Percentiles rank a stretch among this genome's conserved stretches.
phyloP scores from a whole-genome alignment of 352 stramenopile genomes.

The Globisporangium cystogenes region DNA sequence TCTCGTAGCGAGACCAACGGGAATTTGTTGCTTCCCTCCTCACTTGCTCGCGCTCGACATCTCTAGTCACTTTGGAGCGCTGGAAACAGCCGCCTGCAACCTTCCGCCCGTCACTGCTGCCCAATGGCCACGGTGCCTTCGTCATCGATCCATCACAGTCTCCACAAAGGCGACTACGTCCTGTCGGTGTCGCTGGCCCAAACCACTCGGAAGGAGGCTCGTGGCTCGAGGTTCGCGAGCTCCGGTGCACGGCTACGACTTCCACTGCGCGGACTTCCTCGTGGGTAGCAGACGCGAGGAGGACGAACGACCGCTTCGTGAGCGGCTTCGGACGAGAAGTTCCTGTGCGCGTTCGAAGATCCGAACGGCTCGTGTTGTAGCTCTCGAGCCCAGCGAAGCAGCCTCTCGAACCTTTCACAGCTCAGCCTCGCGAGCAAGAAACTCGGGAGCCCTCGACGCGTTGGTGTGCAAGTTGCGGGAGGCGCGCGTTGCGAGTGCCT shows the following conservation, averaged over 20 bases:
- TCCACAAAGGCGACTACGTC: conserved; percentile 47
- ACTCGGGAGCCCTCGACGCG: conserved; percentile 43
- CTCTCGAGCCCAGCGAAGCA: conserved; percentile 11
- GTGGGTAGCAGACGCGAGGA: not conserved
- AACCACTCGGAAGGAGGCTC: conserved; percentile 31
- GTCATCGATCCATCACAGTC: conserved; percentile 73
- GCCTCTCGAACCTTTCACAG: conserved; percentile 53
- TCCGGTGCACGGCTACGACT: conserved; percentile 78
- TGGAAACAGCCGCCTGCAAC: conserved; percentile 48
- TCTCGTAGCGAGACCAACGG: conserved; percentile 54
- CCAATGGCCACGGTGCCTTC: conserved; percentile 47
- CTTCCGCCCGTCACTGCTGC: conserved; percentile 42
- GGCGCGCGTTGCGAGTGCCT: conserved; percentile 53
- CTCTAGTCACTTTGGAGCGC: conserved; percentile 49
- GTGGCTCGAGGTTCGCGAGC: conserved; percentile 72
- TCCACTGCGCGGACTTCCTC: conserved; percentile 70
- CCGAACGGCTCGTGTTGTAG: conserved; percentile 24
- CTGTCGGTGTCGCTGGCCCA: conserved; percentile 74
- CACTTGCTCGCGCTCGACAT: conserved; percentile 63
- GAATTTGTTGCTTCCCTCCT: conserved; percentile 41
- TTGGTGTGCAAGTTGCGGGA: conserved; percentile 76
- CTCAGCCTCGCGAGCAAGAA: conserved; percentile 77
- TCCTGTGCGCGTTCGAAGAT: conserved; percentile 72
- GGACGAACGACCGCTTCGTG: conserved; percentile 45
- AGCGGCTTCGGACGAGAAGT: conserved; percentile 82